A percentile compares a stretch with the other conserved stretches of the same genome.
Evolutionary conservation across 2,329 filamentous ascomycete genomes (phyloP).

Genomic region (Colletotrichum tamarilloi): DNA sequence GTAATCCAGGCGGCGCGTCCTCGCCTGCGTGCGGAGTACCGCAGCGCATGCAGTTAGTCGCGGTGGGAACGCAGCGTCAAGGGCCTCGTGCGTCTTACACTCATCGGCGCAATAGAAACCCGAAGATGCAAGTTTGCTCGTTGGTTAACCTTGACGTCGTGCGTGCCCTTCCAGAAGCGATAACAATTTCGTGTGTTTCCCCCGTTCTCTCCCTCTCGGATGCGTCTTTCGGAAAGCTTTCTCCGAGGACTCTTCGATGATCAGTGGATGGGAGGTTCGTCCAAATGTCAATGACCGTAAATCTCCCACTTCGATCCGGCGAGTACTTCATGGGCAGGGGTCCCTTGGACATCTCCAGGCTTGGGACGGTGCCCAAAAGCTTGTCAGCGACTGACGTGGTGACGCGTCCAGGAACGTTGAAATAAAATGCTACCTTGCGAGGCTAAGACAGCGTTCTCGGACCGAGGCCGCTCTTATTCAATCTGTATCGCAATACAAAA

Average conservation of each 20-base stretch:
- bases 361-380: neutral
- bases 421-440: neutral
- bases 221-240: too few species aligned
- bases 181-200: neutral
- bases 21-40: neutral
- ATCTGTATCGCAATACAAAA: neutral
- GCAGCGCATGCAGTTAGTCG: neutral
- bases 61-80: neutral
- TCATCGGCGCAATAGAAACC: neutral
- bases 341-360: neutral
- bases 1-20: neutral
- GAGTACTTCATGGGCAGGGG: neutral
- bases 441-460: neutral
- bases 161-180: neutral
- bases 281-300: neutral
- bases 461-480: neutral
- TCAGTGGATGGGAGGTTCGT: neutral
- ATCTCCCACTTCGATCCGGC: neutral
- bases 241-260: neutral
- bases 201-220: too few species aligned
- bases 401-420: neutral
- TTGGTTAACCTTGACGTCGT: neutral
- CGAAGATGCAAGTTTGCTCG: neutral
- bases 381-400: conserved; percentile 9
- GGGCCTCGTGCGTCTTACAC: neutral